Evolutionary conservation across 495 filamentous ascomycete genomes (phyloP), one percentile per base, ranked within the genome.

Genomic region (Monascus purpureus): DNA sequence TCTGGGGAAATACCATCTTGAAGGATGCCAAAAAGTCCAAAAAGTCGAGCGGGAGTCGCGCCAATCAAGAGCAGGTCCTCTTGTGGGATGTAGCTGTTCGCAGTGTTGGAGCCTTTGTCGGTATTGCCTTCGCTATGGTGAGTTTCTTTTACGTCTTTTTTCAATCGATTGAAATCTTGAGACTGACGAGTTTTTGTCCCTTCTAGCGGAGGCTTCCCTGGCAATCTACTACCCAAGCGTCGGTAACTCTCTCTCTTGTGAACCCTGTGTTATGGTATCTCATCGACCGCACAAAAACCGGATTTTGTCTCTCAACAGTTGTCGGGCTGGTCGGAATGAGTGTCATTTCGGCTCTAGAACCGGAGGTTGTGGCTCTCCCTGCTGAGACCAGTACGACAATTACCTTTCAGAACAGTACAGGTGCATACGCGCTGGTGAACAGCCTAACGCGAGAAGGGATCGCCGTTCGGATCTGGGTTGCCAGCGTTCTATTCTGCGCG

Each of bases 251-350:
- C 6, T 82, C 87, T 2, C 75, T 96, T 32, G 84, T 77, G 4
- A 97, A 96, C 47, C 87, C 90, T 2, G 82, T 88, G 14, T 63
- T 97, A 15, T 97, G 90, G 90, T 96, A 92, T 50, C 63, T 96
- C 15, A 75, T 97, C 45, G 90, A 97, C 60, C 80, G 88, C 26
- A 85, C 84, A 15, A 75, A 72, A 43, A 68, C 82, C 9, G 90
- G 90, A 12, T 84, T 94, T 49, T 38, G 85, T 25, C 61, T 94
- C 26, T 80, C 81, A 0, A 57, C 72, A 3, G 47, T 72, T 1
- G 76, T 90, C n/a, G 78, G 81, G 2, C 31, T 88, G 32, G 55
- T 61, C 2, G 88, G 88, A 3, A 80, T 85, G 25, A 71, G 68
- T 7, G 45, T 81, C n/a, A 53, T 90, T 17, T 62, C 88, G 35